phyloP scores from a whole-genome alignment of 2,329 filamentous ascomycete genomes.

The Xylariaceae sp. region DNA sequence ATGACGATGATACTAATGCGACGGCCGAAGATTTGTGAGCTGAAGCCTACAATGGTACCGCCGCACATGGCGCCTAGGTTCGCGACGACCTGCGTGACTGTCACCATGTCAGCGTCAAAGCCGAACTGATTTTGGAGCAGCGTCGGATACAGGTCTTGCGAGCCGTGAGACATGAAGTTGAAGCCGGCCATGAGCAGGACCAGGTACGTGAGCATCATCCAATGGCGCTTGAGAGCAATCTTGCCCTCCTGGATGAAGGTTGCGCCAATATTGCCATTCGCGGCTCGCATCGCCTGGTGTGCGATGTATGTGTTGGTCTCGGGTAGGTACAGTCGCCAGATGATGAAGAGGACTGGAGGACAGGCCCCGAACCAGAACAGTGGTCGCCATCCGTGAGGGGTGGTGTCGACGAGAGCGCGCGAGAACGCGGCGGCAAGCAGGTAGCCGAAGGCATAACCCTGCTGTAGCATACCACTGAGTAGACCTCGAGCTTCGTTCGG shows the following conservation, averaged over 20 bases:
- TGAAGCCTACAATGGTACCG: conserved; percentile 64
- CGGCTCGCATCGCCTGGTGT: conserved; percentile 58
- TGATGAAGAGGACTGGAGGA: conserved; percentile 75
- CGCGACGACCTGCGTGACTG: conserved; percentile 67
- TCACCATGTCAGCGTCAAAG: conserved; percentile 52
- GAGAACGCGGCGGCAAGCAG: conserved; percentile 55
- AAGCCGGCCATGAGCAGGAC: conserved; percentile 87
- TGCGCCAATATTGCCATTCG: conserved; percentile 52
- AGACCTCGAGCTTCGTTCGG: conserved; percentile 65
- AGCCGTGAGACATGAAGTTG: conserved; percentile 86
- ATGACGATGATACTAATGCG: conserved; percentile 65
- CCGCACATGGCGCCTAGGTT: conserved; percentile 67
- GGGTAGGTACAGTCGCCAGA: conserved; percentile 70
- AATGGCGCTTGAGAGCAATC: conserved; percentile 73
- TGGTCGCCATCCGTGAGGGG: conserved; percentile 74
- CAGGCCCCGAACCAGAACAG: conserved; percentile 86
- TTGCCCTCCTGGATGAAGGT: conserved; percentile 75
- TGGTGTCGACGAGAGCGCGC: conserved; percentile 69
- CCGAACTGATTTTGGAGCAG: conserved; percentile 54
- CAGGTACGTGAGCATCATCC: conserved; percentile 75
- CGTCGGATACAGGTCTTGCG: conserved; percentile 58
- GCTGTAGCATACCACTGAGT: conserved; percentile 72
- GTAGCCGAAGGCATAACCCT: conserved; percentile 67
- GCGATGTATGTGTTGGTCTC: conserved; percentile 73
- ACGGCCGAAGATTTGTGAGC: conserved; percentile 65